These are phyloP conservation scores for Vicia villosa DNA, from an alignment of 306 rosid genomes.

Conservation along the genomic window DNA sequence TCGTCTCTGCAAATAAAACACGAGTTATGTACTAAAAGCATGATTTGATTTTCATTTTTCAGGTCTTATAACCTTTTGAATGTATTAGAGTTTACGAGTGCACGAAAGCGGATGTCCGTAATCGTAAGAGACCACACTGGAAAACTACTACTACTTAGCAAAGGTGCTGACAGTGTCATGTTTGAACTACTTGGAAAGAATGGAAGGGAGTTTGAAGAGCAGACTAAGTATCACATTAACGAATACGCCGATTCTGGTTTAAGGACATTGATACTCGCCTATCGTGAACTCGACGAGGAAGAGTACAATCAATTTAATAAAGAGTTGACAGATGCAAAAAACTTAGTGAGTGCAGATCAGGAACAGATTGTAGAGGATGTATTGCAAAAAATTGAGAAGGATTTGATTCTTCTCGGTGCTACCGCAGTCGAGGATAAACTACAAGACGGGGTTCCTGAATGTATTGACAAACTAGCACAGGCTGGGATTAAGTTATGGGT, in stretches of 20 bases:
- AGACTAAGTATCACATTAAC: conserved; percentile 67
- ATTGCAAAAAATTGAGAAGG: conserved; percentile 74
- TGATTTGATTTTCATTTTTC: conserved; percentile 37
- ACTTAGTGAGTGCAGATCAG: conserved; percentile 70
- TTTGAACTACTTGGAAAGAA: conserved; percentile 80
- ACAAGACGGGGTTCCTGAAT: conserved; percentile 98
- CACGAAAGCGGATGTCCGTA: conserved; percentile 96
- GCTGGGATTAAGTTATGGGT: conserved; percentile 99
- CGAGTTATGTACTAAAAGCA: conserved; percentile 26
- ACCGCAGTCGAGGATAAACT: conserved; percentile 99
- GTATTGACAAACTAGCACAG: conserved; percentile 98
- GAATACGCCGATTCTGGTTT: conserved; percentile 98
- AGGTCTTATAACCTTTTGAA: conserved; percentile 76
- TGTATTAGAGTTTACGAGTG: conserved; percentile 84
- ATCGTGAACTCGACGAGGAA: conserved; percentile 73
- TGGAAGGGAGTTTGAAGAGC: conserved; percentile 79
- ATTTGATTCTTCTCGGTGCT: conserved; percentile 95
- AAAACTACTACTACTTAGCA: conserved; percentile 69
- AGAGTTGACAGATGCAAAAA: conserved; percentile 77
- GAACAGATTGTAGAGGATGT: conserved; percentile 72
- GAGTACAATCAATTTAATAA: conserved; percentile 62
- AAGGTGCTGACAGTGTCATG: conserved; percentile 99
- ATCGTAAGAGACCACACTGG: conserved; percentile 72
- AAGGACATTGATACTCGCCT: conserved; percentile 90
- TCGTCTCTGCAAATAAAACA: conserved; percentile 4